These are phyloP conservation scores for Heterobasidion parviporum DNA, from an alignment of 1,284 basidiomycete species.

Conservation along the genomic window DNA sequence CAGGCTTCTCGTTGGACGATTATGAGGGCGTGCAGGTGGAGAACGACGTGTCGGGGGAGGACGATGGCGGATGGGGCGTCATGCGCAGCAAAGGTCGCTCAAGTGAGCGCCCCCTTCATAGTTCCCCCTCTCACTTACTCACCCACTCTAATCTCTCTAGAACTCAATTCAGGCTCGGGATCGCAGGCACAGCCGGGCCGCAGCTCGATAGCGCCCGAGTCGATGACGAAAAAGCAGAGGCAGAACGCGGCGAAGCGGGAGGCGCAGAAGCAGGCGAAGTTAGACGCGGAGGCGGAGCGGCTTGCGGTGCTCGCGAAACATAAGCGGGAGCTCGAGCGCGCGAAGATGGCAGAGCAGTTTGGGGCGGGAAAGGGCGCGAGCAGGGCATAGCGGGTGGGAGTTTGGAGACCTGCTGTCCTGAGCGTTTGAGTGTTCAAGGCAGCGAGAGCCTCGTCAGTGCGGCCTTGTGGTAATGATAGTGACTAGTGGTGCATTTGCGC, in stretches of 20 bases:
- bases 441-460: too few relatives aligned
- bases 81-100: slow-evolving; percentile 50
- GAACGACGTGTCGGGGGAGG: slow-evolving; percentile 50
- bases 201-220: slow-evolving; percentile 26
- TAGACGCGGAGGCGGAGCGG: slow-evolving; percentile 44
- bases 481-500: too few relatives aligned
- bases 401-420: too few relatives aligned
- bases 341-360: slow-evolving; percentile 42
- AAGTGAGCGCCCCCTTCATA: neutral
- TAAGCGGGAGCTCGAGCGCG: slow-evolving; percentile 49
- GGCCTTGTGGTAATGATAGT: too few relatives aligned
- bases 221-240: slow-evolving; percentile 56
- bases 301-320: slow-evolving; percentile 46
- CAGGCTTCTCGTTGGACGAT: slow-evolving; percentile 66
- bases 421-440: too few relatives aligned
- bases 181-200: slow-evolving; percentile 8
- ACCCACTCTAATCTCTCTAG: neutral
- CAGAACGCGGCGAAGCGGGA: slow-evolving; percentile 59
- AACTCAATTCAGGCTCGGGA: slow-evolving; percentile 2
- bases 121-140: neutral
- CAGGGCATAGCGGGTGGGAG: neutral
- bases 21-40: slow-evolving; percentile 59
- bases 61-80: slow-evolving; percentile 62
- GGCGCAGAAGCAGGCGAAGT: slow-evolving; percentile 47
- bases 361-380: slow-evolving; percentile 4